These are phyloP conservation scores for Termitomyces titanicus DNA, from an alignment of 768 basidiomycete species.

Conservation along the genomic window DNA sequence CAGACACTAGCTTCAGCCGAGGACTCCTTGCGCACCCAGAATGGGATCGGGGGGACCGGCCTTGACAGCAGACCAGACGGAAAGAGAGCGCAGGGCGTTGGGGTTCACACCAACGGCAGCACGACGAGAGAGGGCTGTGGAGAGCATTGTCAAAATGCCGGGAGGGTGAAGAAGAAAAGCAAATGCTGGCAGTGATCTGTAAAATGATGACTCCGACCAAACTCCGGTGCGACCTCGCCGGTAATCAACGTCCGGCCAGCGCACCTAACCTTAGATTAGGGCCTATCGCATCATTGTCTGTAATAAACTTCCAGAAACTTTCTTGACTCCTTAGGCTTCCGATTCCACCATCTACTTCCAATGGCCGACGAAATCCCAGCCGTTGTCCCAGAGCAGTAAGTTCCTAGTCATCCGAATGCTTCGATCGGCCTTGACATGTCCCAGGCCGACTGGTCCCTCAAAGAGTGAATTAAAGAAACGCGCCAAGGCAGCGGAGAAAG, in stretches of 20 bases:
- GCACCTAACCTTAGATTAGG: conserved; percentile 19
- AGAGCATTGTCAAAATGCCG: conserved; percentile 35
- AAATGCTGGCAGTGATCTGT: conserved; percentile 16
- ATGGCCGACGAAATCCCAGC: conserved; percentile 12
- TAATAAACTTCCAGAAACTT: background rate
- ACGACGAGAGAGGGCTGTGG: conserved; percentile 52
- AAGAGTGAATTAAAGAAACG: conserved; percentile 92
- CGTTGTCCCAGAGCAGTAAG: conserved; percentile 10
- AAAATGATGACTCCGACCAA: background rate
- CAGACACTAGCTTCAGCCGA: conserved; percentile 3
- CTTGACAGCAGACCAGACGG: conserved; percentile 78
- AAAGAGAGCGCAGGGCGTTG: conserved; percentile 45
- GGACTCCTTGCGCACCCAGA: conserved; percentile 55
- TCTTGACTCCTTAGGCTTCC: background rate
- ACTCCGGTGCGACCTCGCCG: too few relatives aligned
- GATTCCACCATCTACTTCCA: background rate
- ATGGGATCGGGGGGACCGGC: conserved; percentile 93
- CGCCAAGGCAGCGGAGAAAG: conserved; percentile 88
- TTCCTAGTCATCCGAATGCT: background rate
- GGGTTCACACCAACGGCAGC: conserved; percentile 33
- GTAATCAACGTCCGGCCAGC: too few relatives aligned
- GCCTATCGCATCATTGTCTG: conserved; percentile 11
- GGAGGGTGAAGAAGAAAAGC: conserved; percentile 12
- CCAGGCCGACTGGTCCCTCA: conserved; percentile 48
- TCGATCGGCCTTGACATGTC: background rate